These are phyloP conservation scores for Tolypocladium cylindrosporum DNA, from an alignment of 2,329 filamentous ascomycete species.

Conservation along the genomic window DNA sequence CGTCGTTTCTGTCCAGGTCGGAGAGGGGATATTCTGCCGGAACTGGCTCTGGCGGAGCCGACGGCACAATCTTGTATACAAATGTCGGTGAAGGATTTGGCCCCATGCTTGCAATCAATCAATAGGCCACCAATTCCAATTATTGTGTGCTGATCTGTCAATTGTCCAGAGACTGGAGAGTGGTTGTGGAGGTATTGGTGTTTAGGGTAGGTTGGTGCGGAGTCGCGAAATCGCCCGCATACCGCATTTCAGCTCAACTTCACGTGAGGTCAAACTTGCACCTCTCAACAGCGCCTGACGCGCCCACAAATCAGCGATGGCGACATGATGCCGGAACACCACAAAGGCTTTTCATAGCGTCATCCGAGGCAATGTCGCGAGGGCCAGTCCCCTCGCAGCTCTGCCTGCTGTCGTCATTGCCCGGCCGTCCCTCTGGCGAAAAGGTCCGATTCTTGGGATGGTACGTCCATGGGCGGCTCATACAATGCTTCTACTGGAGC, in stretches of 20 bases:
- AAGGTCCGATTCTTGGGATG: conserved; percentile 92
- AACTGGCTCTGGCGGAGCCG: conserved; percentile 40
- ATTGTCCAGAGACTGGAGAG: not conserved
- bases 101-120: not conserved
- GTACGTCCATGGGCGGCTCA: conserved; percentile 39
- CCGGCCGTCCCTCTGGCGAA: conserved; percentile 40
- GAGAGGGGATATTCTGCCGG: conserved; percentile 46
- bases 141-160: not conserved
- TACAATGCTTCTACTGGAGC: not conserved
- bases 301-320: not conserved
- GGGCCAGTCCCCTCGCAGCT: conserved; percentile 55
- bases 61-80: conserved; percentile 52
- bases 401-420: conserved; percentile 55
- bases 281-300: not conserved
- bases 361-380: conserved; percentile 32
- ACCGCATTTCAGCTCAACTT: not conserved
- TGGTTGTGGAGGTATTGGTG: not conserved
- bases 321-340: not conserved
- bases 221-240: not conserved
- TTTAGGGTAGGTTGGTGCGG: not conserved
- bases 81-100: conserved; percentile 25
- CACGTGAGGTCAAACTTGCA: not conserved
- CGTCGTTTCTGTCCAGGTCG: conserved; percentile 48
- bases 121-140: not conserved
- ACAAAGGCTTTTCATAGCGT: not conserved